phyloP scores from a whole-genome alignment of 768 basidiomycete genomes.

The Leccinum ochraceum region DNA sequence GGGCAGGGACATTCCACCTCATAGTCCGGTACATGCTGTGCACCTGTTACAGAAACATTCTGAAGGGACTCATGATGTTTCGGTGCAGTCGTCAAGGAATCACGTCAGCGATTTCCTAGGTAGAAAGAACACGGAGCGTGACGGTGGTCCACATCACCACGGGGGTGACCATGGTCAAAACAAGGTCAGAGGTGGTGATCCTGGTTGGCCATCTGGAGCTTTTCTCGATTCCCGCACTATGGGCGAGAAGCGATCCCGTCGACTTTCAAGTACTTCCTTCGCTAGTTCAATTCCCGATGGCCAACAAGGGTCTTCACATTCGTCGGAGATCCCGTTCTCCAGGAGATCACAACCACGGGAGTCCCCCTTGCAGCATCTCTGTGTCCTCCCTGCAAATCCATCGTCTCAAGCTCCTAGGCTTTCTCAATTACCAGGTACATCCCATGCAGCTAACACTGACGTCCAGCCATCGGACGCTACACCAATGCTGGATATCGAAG shows the following conservation, averaged over 20 bases:
- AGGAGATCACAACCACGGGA: slow-evolving; percentile 46
- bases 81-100: slow-evolving; percentile 19
- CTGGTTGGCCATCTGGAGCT: slow-evolving; percentile 10
- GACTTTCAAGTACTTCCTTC: slow-evolving; percentile 25
- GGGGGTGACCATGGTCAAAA: slow-evolving; percentile 22
- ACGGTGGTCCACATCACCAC: slow-evolving; percentile 9
- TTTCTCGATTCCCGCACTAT: slow-evolving; percentile 19
- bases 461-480: slow-evolving; percentile 22
- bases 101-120: slow-evolving; percentile 19
- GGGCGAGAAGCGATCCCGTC: slow-evolving; percentile 23
- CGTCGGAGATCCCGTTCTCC: slow-evolving; percentile 21
- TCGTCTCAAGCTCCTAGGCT: slow-evolving; percentile 15
- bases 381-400: slow-evolving; percentile 22
- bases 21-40: slow-evolving; percentile 41
- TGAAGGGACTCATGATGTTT: slow-evolving; percentile 19
- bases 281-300: slow-evolving; percentile 23
- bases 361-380: slow-evolving; percentile 38
- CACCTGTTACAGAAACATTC: slow-evolving; percentile 64
- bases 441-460: slow-evolving; percentile 44
- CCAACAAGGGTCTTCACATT: slow-evolving; percentile 23
- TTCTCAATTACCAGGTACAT: slow-evolving; percentile 47
- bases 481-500: slow-evolving; percentile 53
- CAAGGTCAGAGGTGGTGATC: slow-evolving; percentile 21
- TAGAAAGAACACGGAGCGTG: slow-evolving; percentile 23
- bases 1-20: slow-evolving; percentile 48